Base-by-base conservation (phyloP, 1,284 basidiomycete species). In the Puccinia novopanici region DNA sequence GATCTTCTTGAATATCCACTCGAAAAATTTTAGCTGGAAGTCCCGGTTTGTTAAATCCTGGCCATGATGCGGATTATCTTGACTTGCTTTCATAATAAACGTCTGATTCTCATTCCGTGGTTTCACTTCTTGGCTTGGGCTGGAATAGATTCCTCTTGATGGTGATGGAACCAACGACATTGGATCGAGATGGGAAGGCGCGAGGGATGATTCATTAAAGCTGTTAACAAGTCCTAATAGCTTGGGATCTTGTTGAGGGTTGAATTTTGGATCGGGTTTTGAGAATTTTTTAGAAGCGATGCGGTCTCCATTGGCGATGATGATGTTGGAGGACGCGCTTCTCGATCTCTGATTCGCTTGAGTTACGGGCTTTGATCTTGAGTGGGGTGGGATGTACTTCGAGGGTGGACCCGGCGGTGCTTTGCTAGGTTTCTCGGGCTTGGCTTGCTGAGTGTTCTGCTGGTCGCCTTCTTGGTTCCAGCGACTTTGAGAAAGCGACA, bases 141-240 rank as follows among this genome's bases (percentile, higher is more conserved):
- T 72, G 27, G 34, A 34, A 40, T 50, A 42, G 24, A 80, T 50
- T 50, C 77, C 77, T 59, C 77, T 72, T 22, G 70, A 80, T 24
- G 57, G 68, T 65, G 77, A 73, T n/a, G 77, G 55, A 45, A 73
- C 70, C 27, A 80, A 54, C 5, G 77, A 80, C 77, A 79, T 79
- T 22, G 77, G 77, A 79, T 79, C 65, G 27, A 54, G 63, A 48
- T 42, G 45, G 30, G 54, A 48, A 78, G 48, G 4, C 0, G 65
- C 34, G 19, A 54, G 24, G 17, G 2, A 45, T 12, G 61, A 37
- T 15, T 37, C n/a, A 34, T 76, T 55, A 40, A 77, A 77, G 50
- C 52, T 78, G 15, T 68, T 78, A 12, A 55, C n/a, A 13, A 68
- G 13, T 54, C 40, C 42, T 37, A 13, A 12, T 37, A 78, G 40